Evolutionary conservation across 2,329 filamentous ascomycete species (phyloP), one percentile per base, ranked within the genome.

Genomic region (Rhexocercosporidium sp.): DNA sequence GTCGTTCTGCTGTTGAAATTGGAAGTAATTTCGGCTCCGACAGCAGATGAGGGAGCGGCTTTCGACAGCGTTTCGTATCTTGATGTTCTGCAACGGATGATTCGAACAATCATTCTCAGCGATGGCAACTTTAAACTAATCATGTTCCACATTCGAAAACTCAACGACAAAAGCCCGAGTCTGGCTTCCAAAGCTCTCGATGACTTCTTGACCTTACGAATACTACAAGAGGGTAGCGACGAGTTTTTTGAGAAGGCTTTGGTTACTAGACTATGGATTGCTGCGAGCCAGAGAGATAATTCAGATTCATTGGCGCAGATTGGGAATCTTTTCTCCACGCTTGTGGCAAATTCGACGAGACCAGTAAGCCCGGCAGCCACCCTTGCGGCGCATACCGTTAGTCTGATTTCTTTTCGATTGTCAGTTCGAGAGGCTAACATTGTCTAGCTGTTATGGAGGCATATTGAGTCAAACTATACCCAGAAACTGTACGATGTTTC

Each of bases 391-490:
- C 90, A 92, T 72, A 91, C 88, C 39, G 88, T 91, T 75, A 72
- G 85, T 77, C 18, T 7, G 25, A 20, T 56, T 25, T 31, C 12
- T 25, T 18, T 51, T n/a, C 51, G 41, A 25, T 18, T 54, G 67
- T 71, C 22, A 71, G 22, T 37, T 14, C 25, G 20, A 22, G 7
- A 20, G 46, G n/a, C 71, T 74, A 53, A 75, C 34, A 41, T 12
- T 11, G 7, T 44, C 69, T 67, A 95, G 91, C 78, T 97, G 3
- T 80, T 97, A 3, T 97, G 94, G 93, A 96, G 93, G 78, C 86
- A 84, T 29, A 82, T 92, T n/a, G 91, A 94, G 62, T 78, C 82
- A 0, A 81, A 82, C 16, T 88, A 86, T 69, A 79, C 79, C 0
- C 82, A 85, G 37, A 81, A 83, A 1, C 79, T 87, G 18, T 86